Percentiles rank a stretch among this genome's conserved stretches.
Conservation (phyloP, 2,329 filamentous ascomycete species). For the Raffaelea albimanens region DNA sequence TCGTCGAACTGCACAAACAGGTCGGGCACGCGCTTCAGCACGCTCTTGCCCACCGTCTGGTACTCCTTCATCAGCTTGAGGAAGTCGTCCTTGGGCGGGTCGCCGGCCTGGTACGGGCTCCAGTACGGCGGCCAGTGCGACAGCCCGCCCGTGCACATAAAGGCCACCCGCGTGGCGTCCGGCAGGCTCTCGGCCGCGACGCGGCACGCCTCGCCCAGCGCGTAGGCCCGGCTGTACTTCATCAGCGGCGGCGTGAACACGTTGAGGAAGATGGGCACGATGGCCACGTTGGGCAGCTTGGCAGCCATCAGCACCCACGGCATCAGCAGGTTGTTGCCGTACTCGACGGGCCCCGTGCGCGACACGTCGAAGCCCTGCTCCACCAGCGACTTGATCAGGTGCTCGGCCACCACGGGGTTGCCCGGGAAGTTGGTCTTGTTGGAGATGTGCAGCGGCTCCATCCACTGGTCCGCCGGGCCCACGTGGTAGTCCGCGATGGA, state of each 20-base stretch:
- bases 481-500: constrained; percentile 8
- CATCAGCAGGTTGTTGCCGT: constrained; percentile 12
- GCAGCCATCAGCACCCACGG: constrained; percentile 12
- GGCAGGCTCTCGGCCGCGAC: constrained; percentile 13
- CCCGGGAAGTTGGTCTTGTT: constrained; percentile 10
- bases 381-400: constrained; percentile 11
- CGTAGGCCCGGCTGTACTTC: constrained; percentile 19
- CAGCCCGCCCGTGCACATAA: constrained; percentile 11
- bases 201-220: constrained; percentile 19
- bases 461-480: constrained; percentile 12
- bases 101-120: constrained; percentile 11
- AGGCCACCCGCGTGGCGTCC: constrained; percentile 7
- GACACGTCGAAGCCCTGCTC: constrained; percentile 11
- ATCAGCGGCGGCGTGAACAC: constrained; percentile 13
- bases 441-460: constrained; percentile 10
- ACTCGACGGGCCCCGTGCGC: constrained; percentile 10
- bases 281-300: constrained; percentile 6
- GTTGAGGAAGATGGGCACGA: constrained; percentile 11
- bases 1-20: constrained; percentile 12
- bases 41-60: constrained; percentile 11
- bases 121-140: constrained; percentile 13
- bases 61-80: constrained; percentile 14
- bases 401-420: constrained; percentile 9
- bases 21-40: constrained; percentile 9
- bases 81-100: constrained; percentile 12